Conservation (phyloP, 2,329 filamentous ascomycete genomes). For the Drechmeria coniospora region DNA sequence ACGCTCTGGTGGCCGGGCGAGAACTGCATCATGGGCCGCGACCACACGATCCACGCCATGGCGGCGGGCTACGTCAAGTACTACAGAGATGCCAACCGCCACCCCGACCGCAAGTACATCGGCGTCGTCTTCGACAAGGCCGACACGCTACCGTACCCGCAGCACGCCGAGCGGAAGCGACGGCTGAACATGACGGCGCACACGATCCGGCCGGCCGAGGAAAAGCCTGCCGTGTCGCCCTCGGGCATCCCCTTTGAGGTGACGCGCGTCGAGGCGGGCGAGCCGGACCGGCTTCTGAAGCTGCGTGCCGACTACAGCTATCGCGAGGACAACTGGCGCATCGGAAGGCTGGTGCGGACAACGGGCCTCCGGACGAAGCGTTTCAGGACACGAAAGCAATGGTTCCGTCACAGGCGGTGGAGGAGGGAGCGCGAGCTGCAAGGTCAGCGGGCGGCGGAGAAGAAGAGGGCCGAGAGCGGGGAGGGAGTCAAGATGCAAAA, state of each 20-base stretch:
- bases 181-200: slow-evolving; percentile 56
- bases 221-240: slow-evolving; percentile 26
- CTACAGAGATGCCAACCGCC: slow-evolving; percentile 72
- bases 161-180: slow-evolving; percentile 57
- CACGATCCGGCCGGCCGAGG: slow-evolving; percentile 23
- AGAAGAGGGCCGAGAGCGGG: slow-evolving; percentile 17
- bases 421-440: slow-evolving; percentile 25
- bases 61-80: slow-evolving; percentile 87
- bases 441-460: slow-evolving; percentile 23
- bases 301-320: slow-evolving; percentile 41
- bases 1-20: slow-evolving; percentile 91
- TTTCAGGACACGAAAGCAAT: slow-evolving; percentile 34
- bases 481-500: slow-evolving; percentile 12
- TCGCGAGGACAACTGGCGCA: slow-evolving; percentile 43
- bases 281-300: slow-evolving; percentile 31
- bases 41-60: slow-evolving; percentile 87
- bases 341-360: slow-evolving; percentile 37
- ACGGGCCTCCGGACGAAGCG: slow-evolving; percentile 33
- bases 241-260: slow-evolving; percentile 35
- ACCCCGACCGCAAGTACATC: slow-evolving; percentile 86
- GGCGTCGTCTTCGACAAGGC: slow-evolving; percentile 77
- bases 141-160: slow-evolving; percentile 63
- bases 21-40: slow-evolving; percentile 86
- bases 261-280: slow-evolving; percentile 23
- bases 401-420: slow-evolving; percentile 28